Conservation (phyloP, 768 basidiomycete genomes). For the Trametes coccinea region DNA sequence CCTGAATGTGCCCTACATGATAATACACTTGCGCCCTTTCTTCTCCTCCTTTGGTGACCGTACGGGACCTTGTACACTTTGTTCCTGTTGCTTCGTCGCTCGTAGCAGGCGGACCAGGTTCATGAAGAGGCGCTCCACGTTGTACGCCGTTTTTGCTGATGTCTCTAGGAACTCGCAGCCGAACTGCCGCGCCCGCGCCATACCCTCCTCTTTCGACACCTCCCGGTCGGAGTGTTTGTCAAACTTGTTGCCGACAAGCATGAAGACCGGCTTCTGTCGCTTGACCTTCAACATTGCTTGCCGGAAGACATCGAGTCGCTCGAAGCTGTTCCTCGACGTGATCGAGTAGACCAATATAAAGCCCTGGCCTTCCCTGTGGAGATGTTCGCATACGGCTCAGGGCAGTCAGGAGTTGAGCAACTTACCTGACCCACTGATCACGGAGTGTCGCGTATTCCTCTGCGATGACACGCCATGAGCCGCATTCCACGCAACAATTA, state of each 20-base stretch:
- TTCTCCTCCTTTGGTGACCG: conserved; percentile 40
- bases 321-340: conserved; percentile 89
- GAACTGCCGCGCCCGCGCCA: conserved; percentile 74
- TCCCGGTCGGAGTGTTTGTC: conserved; percentile 92
- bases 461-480: conserved; percentile 37
- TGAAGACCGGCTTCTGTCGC: conserved; percentile 81
- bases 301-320: conserved; percentile 86
- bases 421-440: conserved; percentile 97
- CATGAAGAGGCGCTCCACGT: conserved; percentile 89
- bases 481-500: background rate
- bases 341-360: conserved; percentile 97
- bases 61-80: conserved; percentile 38
- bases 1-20: conserved; percentile 75
- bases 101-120: conserved; percentile 83
- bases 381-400: conserved; percentile 10
- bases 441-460: conserved; percentile 97
- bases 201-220: conserved; percentile 88
- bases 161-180: conserved; percentile 96
- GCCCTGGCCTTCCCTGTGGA: conserved; percentile 88
- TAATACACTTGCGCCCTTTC: conserved; percentile 61
- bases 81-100: conserved; percentile 56
- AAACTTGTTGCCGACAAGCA: conserved; percentile 95
- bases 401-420: conserved; percentile 24
- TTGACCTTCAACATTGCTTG: conserved; percentile 90
- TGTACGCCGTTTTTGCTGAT: conserved; percentile 91